Evolutionary conservation across 495 filamentous ascomycete species (phyloP), one percentile per base, ranked within the genome.

Genomic region (Xylaria bambusicola): DNA sequence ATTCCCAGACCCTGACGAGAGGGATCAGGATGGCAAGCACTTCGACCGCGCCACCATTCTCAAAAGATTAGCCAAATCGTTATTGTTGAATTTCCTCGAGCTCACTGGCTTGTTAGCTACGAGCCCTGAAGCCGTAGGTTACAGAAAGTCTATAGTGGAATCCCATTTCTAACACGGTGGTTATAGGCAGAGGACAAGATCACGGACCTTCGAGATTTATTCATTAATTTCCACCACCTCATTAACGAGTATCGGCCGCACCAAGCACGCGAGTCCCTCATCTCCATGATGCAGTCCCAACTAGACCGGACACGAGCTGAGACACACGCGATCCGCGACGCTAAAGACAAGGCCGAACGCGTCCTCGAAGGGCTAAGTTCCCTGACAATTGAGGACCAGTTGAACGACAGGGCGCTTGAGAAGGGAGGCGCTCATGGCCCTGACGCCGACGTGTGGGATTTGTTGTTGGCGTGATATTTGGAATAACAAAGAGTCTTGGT

Each of bases 231-330:
- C 52, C 91, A 97, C 70, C 89, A 92, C 61, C 81, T 93, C 18
- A 82, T 97, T 48, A 98, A 98, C 71, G 87, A 94, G 58, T 98
- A 97, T 72, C 86, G 94, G 21, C 95, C 94, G 2, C 94, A 98
- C 71, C 95, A 98, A 72, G 92, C 93, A 23, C 78, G 94, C 36
- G 95, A 98, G 74, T 92, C 86, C 27, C 77, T 98, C 42, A 95
- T 97, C 24, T 70, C 86, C 67, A 84, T 94, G 81, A 94, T 98
- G 92, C 91, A 97, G 74, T 88, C 90, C 64, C 89, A 94, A 69
- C 71, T 97, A 33, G 85, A 88, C 61, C 80, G 76, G 60, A 87
- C 84, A 56, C 84, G 82, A 61, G 82, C 80, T n/a, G 93, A 98
- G 74, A 92, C 90, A 1, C 80, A 90, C 27, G 84, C 87, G 36